These are phyloP conservation scores for Cyberlindnera saturnus DNA, from an alignment of 805 yeast species.

Conservation along the genomic window DNA sequence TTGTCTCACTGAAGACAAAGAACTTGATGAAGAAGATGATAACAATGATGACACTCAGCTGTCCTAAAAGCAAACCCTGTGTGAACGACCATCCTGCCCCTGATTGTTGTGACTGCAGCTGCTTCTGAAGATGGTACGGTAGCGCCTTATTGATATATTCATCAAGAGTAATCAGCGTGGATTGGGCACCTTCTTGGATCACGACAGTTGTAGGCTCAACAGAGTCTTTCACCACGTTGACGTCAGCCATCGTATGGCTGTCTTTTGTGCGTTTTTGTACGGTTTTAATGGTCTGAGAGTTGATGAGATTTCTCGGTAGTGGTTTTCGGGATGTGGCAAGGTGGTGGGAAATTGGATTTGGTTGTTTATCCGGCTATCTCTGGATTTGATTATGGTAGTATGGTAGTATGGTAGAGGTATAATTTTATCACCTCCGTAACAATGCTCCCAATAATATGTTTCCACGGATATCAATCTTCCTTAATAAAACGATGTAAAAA, in stretches of 20 bases:
- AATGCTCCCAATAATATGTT: no score
- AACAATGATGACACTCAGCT: constrained; percentile 60
- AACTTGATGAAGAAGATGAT: constrained; percentile 63
- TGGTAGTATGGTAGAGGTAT: no score
- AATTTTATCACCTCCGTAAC: no score
- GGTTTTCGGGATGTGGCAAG: no score
- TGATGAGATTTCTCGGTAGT: neutral
- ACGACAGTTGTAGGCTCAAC: constrained; percentile 17
- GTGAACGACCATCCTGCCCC: constrained; percentile 57
- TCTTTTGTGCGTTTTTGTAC: neutral
- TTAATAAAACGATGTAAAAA: neutral
- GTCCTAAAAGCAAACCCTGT: constrained; percentile 71
- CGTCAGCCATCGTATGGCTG: no score
- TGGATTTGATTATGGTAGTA: no score
- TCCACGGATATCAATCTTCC: no score
- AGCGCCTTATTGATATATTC: constrained; percentile 31
- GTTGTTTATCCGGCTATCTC: no score
- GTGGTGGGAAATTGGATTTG: no score
- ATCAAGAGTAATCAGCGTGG: constrained; percentile 29
- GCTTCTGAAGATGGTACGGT: constrained; percentile 30
- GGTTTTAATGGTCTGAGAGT: neutral
- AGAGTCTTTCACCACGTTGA: neutral
- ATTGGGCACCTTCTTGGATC: constrained; percentile 10
- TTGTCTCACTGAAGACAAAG: constrained; percentile 67
- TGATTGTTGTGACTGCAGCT: constrained; percentile 12